These are phyloP conservation scores for Euphorbia lathyris DNA, from an alignment of 345 rosid genomes.

Conservation along the genomic window DNA sequence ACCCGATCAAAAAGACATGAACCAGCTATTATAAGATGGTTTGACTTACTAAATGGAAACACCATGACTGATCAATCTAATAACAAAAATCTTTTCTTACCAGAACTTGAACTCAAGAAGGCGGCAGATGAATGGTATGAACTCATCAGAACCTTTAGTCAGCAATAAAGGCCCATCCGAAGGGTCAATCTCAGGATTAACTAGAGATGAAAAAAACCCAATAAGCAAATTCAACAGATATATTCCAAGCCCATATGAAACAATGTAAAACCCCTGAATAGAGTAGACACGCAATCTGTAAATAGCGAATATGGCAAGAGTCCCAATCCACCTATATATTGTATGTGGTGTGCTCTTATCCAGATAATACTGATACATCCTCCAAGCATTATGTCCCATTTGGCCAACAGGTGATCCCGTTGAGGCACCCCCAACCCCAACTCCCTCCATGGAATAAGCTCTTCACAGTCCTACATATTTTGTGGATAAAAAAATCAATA, in stretches of 20 bases:
- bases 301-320: constrained; percentile 43
- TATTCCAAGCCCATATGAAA: constrained; percentile 93
- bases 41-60: background rate
- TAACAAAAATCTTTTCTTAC: constrained; percentile 35
- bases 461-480: constrained; percentile 29
- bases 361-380: constrained; percentile 76
- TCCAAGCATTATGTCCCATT: constrained; percentile 69
- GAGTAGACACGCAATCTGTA: constrained; percentile 68
- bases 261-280: constrained; percentile 79
- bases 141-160: constrained; percentile 93
- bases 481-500: constrained; percentile 16
- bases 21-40: background rate
- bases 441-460: constrained; percentile 61
- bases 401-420: constrained; percentile 58
- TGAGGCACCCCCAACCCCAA: constrained; percentile 57
- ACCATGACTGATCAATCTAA: background rate
- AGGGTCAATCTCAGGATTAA: constrained; percentile 76
- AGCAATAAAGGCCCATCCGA: constrained; percentile 84
- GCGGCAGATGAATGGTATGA: constrained; percentile 91
- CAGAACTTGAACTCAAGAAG: too few relatives aligned
- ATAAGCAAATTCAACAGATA: constrained; percentile 82
- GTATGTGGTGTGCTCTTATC: constrained; percentile 88
- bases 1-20: background rate
- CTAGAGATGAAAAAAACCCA: constrained; percentile 90
- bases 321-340: constrained; percentile 81